Conservation (phyloP, 495 filamentous ascomycete genomes). For the Clohesyomyces aquaticus region DNA sequence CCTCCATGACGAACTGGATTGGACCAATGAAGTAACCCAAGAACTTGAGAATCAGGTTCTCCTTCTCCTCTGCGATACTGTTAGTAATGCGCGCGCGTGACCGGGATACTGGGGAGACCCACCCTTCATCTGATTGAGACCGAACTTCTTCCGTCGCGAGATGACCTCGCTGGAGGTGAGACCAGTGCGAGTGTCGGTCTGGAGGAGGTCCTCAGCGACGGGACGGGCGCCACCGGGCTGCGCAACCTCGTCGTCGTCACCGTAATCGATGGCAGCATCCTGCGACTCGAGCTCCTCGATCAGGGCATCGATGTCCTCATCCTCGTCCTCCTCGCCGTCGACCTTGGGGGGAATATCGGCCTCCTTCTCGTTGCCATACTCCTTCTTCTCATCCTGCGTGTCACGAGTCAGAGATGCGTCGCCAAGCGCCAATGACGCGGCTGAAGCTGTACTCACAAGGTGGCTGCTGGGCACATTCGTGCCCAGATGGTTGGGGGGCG, state of each 20-base stretch:
- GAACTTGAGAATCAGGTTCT: slow-evolving; percentile 83
- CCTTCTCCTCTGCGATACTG: slow-evolving; percentile 66
- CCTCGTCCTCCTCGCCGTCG: slow-evolving; percentile 66
- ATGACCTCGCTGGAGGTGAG: slow-evolving; percentile 72
- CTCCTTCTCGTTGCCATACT: slow-evolving; percentile 32
- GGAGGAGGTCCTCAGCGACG: slow-evolving; percentile 67
- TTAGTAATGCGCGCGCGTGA: slow-evolving; percentile 6
- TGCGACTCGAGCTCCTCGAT: slow-evolving; percentile 82
- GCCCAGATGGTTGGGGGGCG: slow-evolving; percentile 39
- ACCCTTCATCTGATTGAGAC: slow-evolving; percentile 80
- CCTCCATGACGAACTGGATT: slow-evolving; percentile 94
- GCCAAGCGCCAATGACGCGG: not conserved
- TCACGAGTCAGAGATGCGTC: not conserved
- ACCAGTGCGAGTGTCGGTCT: slow-evolving; percentile 71
- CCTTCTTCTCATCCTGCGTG: slow-evolving; percentile 44
- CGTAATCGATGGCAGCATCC: slow-evolving; percentile 66
- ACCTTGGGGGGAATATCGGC: slow-evolving; percentile 46
- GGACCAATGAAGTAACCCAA: slow-evolving; percentile 83
- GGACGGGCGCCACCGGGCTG: slow-evolving; percentile 56
- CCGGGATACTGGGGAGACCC: not conserved
- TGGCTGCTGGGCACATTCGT: slow-evolving; percentile 35
- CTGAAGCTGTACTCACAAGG: slow-evolving; percentile 23
- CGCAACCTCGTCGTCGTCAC: slow-evolving; percentile 56
- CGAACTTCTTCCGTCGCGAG: slow-evolving; percentile 74
- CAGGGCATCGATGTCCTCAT: slow-evolving; percentile 76